Base-by-base conservation (phyloP, 2,329 filamentous ascomycete species). In the Ceratocystis colombiana region DNA sequence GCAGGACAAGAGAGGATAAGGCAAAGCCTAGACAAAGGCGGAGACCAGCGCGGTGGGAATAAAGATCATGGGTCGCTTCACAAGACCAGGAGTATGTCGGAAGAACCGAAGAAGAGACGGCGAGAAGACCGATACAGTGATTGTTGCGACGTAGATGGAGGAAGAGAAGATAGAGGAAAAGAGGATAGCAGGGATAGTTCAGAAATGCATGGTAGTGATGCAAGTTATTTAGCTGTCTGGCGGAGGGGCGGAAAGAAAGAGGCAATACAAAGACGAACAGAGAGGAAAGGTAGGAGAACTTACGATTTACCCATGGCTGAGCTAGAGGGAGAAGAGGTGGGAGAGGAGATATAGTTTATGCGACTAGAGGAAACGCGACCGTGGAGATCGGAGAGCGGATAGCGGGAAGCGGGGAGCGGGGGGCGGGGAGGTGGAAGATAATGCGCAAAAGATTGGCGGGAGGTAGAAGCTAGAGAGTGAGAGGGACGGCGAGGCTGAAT, bases 231-330 rank as follows among this genome's bases (percentile, higher is more conserved):
- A 41, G 37, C 37, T 41, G 37, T 41, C 37, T 41, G 25, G 44
- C 30, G n/a, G 48, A 30, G 41, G 22, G 55, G 22, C 12, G 41
- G 45, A 17, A 37, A 61, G 37, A 41, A 41, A 41, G 37, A 41
- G 61, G 20, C 3, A 25, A 20, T n/a, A 15, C 22, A 4, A 25
- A 20, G 8, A n/a, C 25, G 37, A n/a, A 67, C 57, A 64, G 65
- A 63, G 62, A 62, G 67, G 69, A 68, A 59, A 55, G 68, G 64
- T 46, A 67, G 65, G 59, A 66, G 50, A n/a, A 80, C 79, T 79
- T 75, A 82, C 80, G 80, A 80, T 79, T 82, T 82, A 70, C 80
- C 80, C 80, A 82, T 82, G 68, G 61, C 53, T 57, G 20, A 37
- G 28, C n/a, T 10, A 17, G 8, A 20, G 57, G 15, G 7, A 33